A percentile compares a stretch with the other conserved stretches of the same genome.
These are phyloP conservation scores for Pilaira anomala DNA, from an alignment of 192 early-diverging fungal genomes.

Conservation along the genomic window DNA sequence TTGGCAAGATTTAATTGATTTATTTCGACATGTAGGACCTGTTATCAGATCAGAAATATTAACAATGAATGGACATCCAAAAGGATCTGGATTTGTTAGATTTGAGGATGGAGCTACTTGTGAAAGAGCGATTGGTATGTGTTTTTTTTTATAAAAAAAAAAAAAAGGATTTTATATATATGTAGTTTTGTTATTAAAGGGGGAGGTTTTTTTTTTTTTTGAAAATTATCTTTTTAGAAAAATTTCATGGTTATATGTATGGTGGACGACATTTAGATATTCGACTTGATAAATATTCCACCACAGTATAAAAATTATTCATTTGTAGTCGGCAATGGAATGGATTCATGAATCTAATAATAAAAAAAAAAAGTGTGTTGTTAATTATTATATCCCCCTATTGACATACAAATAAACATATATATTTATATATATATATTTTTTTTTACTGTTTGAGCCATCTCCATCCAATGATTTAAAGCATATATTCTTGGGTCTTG, in stretches of 20 bases:
- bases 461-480: conserved; percentile 4
- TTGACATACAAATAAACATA: not conserved
- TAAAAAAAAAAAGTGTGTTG: conserved; percentile 1
- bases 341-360: conserved; percentile 11
- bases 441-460: conserved; percentile 9
- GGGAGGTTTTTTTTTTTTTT: no score
- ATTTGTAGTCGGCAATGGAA: not conserved
- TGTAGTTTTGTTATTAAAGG: not conserved
- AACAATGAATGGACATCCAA: conserved; percentile 44
- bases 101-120: conserved; percentile 47
- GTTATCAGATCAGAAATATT: conserved; percentile 50
- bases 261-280: conserved; percentile 49
- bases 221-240: no score
- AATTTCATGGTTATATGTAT: conserved; percentile 50
- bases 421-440: no score
- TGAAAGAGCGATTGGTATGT: conserved; percentile 53
- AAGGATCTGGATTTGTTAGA: conserved; percentile 52
- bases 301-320: not conserved
- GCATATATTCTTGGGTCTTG: conserved; percentile 4
- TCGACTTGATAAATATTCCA: conserved; percentile 29
- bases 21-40: conserved; percentile 48
- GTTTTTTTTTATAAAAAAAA: not conserved
- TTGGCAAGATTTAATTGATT: conserved; percentile 52
- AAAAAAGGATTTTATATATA: not conserved
- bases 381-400: not conserved